Percentiles rank a stretch among this genome's conserved stretches.
phyloP scores from a whole-genome alignment of 2,329 filamentous ascomycete species.

The Parascedosporium putredinis region DNA sequence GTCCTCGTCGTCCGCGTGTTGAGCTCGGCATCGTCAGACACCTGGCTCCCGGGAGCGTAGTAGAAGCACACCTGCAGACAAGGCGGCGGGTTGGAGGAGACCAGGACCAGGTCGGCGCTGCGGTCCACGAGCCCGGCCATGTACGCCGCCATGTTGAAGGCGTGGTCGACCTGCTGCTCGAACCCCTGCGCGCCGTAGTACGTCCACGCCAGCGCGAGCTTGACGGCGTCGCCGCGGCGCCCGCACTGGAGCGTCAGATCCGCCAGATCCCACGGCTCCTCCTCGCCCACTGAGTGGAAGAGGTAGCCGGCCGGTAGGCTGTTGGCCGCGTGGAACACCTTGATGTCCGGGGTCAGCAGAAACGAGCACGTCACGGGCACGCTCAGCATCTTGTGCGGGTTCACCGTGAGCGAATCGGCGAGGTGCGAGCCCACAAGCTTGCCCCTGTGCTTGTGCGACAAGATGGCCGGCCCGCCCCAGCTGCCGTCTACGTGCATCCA shows the following conservation, averaged over 20 bases:
- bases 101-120: slow-evolving; percentile 54
- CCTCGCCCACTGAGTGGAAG: slow-evolving; percentile 49
- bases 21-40: slow-evolving; percentile 28
- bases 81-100: slow-evolving; percentile 67
- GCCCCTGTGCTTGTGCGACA: slow-evolving; percentile 51
- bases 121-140: slow-evolving; percentile 50
- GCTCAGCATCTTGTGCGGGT: slow-evolving; percentile 96
- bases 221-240: slow-evolving; percentile 72
- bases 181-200: slow-evolving; percentile 79
- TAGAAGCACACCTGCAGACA: slow-evolving; percentile 97
- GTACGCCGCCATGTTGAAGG: slow-evolving; percentile 60
- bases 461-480: slow-evolving; percentile 81
- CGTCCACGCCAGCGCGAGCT: slow-evolving; percentile 79
- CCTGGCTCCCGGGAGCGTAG: slow-evolving; percentile 48
- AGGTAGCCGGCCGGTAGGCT: slow-evolving; percentile 80
- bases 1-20: slow-evolving; percentile 40
- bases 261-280: slow-evolving; percentile 75
- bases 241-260: slow-evolving; percentile 93
- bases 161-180: slow-evolving; percentile 55
- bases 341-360: slow-evolving; percentile 67
- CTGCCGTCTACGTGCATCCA: slow-evolving; percentile 92
- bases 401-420: slow-evolving; percentile 76
- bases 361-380: slow-evolving; percentile 87
- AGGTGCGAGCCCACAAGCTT: slow-evolving; percentile 62
- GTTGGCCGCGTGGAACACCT: slow-evolving; percentile 71